Evolutionary conservation across 2,329 filamentous ascomycete genomes (phyloP).

Genomic region (Sclerotinia sclerotiorum): DNA sequence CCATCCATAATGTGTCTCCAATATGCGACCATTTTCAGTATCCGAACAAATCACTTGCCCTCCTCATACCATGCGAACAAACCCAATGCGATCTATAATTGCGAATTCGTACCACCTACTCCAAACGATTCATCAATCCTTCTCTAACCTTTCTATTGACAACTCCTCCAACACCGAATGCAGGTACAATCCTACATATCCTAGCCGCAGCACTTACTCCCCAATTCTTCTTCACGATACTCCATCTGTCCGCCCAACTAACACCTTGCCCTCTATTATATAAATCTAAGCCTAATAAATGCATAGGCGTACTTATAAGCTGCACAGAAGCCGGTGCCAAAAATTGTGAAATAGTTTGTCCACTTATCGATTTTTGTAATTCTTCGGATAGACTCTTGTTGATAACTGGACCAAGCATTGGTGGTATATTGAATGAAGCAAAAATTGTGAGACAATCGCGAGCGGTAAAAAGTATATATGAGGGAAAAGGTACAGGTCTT

Average conservation of each 20-base stretch:
- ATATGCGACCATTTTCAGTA: not conserved
- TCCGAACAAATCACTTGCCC: not conserved
- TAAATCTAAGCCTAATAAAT: constrained; percentile 80
- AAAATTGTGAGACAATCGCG: constrained; percentile 90
- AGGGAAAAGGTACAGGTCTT: constrained; percentile 63
- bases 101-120: constrained; percentile 19
- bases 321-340: constrained; percentile 77
- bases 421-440: constrained; percentile 86
- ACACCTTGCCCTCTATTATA: constrained; percentile 66
- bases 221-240: constrained; percentile 73
- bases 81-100: not conserved
- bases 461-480: constrained; percentile 75
- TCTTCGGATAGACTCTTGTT: constrained; percentile 55
- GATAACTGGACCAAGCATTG: constrained; percentile 70
- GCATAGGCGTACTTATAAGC: constrained; percentile 76
- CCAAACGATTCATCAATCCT: constrained; percentile 53
- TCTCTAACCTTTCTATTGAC: constrained; percentile 73
- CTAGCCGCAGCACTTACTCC: constrained; percentile 69
- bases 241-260: constrained; percentile 60
- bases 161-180: constrained; percentile 85
- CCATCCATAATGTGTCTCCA: constrained; percentile 5
- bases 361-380: constrained; percentile 51
- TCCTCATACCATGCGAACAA: not conserved
- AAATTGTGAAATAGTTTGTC: constrained; percentile 73
- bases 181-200: constrained; percentile 82